These are phyloP conservation scores for Medicago ruthenica DNA, from an alignment of 306 rosid genomes.

Conservation along the genomic window DNA sequence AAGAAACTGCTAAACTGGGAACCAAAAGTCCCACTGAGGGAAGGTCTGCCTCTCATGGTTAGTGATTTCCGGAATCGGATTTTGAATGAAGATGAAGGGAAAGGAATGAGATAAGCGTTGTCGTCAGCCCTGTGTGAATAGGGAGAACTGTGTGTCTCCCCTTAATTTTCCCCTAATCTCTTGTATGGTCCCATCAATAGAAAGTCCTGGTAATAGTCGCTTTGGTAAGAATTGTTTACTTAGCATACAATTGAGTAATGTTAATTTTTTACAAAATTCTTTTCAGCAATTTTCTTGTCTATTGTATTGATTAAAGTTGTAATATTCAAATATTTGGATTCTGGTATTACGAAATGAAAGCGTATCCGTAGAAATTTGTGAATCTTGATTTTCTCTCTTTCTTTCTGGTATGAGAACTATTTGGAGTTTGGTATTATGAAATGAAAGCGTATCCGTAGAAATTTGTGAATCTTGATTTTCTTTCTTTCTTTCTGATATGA, in stretches of 20 bases:
- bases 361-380: not conserved
- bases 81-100: conserved; percentile 94
- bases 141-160: conserved; percentile 43
- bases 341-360: conserved; percentile 31
- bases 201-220: conserved; percentile 46
- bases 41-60: conserved; percentile 97
- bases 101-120: conserved; percentile 57
- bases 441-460: conserved; percentile 1
- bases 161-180: conserved; percentile 41
- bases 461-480: not conserved
- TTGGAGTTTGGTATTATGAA: conserved; percentile 40
- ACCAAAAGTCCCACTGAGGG: conserved; percentile 80
- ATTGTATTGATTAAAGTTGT: conserved; percentile 40
- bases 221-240: conserved; percentile 44
- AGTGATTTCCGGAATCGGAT: conserved; percentile 92
- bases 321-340: conserved; percentile 40
- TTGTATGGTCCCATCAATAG: conserved; percentile 36
- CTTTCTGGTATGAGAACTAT: too few relatives aligned
- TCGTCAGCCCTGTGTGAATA: conserved; percentile 48
- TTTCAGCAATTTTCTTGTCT: conserved; percentile 36
- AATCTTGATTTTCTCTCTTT: not conserved
- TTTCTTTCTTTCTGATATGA: not conserved
- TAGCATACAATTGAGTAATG: conserved; percentile 39
- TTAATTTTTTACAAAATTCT: conserved; percentile 50
- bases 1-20: conserved; percentile 94